Evolutionary conservation across 345 rosid genomes (phyloP), one percentile per base, ranked within the genome.

Genomic region (Lepidium africanum): DNA sequence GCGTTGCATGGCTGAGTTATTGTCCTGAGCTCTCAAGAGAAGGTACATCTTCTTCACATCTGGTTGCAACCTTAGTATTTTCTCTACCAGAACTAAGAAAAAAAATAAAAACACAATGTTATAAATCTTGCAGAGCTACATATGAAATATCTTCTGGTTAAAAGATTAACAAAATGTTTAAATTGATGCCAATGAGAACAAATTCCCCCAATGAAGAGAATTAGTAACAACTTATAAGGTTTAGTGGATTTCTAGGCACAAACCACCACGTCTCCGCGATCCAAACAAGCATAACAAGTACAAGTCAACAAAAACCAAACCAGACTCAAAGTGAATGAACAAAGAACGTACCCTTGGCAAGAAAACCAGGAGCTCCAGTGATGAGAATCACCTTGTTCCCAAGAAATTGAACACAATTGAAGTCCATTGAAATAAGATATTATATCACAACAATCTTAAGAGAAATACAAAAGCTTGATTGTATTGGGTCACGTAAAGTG

Each of bases 21-120:
- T 47, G 72, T 87, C 94, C 2, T 82, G 12, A 39, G 97, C 97
- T 80, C 98, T 84, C 40, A 90, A 38, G 15, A 93, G 86, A 69
- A 93, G 92, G 64, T 86, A 93, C 14, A 93, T 52, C 77, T 79
- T 93, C 89, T 86, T 90, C 79, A 90, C 86, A 72, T 90, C 85
- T 21, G 97, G 97, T 65, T 93, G 98, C 70, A 87, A 82, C 67
- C 97, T 90, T 45, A 87, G n/a, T 39, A 87, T 77, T 78, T 94
- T 94, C 86, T 94, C 99, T 76, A 85, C 68, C 43, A 91, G 57
- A 77, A 93, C 96, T 93, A 78, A 4, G 10, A 74, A 10, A 43
- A 12, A 57, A 47, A 39, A 15, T 60, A 67, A 14, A 19, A n/a
- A 36, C 21, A 46, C 16, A 16, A 13, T 39, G 15, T 41, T 42